These are phyloP conservation scores for Thermomyces lanuginosus DNA, from an alignment of 2,329 filamentous ascomycete species.

Conservation along the genomic window DNA sequence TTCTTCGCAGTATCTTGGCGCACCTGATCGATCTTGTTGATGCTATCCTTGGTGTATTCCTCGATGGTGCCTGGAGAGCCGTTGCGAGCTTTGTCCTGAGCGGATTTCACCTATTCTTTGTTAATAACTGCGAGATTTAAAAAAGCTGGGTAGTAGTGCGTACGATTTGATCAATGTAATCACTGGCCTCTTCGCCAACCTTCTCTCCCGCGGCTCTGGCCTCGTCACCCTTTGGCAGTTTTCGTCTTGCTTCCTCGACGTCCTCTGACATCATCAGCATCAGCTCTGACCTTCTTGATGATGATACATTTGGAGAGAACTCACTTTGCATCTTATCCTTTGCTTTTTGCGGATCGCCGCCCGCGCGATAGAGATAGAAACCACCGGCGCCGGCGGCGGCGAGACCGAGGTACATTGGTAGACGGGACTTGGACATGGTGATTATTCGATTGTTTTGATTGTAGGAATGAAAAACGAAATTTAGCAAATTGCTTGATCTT, in stretches of 20 bases:
- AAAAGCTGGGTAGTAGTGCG: conserved; percentile 16
- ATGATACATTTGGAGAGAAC: conserved; percentile 12
- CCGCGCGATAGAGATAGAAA: conserved; percentile 84
- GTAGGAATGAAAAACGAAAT: too few relatives aligned
- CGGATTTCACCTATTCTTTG: conserved; percentile 21
- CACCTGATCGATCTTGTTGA: conserved; percentile 40
- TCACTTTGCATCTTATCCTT: conserved; percentile 73
- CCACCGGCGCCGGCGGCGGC: conserved; percentile 52
- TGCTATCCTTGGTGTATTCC: conserved; percentile 44
- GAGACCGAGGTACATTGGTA: conserved; percentile 31
- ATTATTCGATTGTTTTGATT: background rate
- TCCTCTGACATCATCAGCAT: conserved; percentile 45
- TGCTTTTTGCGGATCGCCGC: conserved; percentile 65
- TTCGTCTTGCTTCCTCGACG: conserved; percentile 49
- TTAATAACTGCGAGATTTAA: conserved; percentile 7
- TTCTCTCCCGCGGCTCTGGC: conserved; percentile 49
- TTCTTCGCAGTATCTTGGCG: conserved; percentile 46
- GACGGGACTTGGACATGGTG: conserved; percentile 17
- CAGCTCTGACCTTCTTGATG: background rate
- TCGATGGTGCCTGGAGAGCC: conserved; percentile 44
- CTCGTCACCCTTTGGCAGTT: conserved; percentile 47
- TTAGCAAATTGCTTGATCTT: too few relatives aligned
- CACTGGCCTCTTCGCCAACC: conserved; percentile 44
- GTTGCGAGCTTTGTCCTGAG: conserved; percentile 44
- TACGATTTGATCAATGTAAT: conserved; percentile 55